Evolutionary conservation across 768 basidiomycete genomes (phyloP).

Genomic region (Auriculariales sp.): DNA sequence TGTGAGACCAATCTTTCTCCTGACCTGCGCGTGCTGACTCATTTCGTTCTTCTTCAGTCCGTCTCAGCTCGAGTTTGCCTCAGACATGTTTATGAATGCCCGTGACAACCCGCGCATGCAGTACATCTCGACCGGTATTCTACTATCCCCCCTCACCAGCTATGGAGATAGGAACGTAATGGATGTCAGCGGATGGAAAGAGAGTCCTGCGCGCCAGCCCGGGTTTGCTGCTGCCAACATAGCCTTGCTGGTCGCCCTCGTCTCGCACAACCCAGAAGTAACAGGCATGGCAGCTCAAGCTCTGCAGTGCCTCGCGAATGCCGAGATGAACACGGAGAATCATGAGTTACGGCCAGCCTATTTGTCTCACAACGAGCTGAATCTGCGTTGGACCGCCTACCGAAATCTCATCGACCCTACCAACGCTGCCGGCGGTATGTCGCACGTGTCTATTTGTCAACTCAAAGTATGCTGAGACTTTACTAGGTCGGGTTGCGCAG

Average conservation of each 20-base stretch:
- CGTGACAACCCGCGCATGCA: no score
- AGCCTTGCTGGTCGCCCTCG: slow-evolving; percentile 54
- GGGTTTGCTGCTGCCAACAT: slow-evolving; percentile 60
- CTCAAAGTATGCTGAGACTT: no score
- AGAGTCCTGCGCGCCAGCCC: slow-evolving; percentile 29
- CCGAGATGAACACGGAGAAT: slow-evolving; percentile 22
- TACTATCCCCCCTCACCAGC: no score
- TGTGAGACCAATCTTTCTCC: neutral
- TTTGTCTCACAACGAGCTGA: neutral
- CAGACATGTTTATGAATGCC: slow-evolving; percentile 1
- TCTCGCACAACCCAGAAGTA: slow-evolving; percentile 51
- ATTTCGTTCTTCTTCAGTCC: no score
- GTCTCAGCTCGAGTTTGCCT: neutral
- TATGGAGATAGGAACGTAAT: no score
- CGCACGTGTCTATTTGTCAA: no score
- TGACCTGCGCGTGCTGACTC: no score
- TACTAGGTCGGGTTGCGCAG: slow-evolving; percentile 54
- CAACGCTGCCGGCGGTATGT: neutral
- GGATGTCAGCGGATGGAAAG: slow-evolving; percentile 3
- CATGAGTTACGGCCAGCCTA: neutral
- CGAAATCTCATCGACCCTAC: slow-evolving; percentile 54
- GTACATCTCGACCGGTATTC: no score
- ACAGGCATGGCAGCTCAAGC: slow-evolving; percentile 58
- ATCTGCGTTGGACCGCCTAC: slow-evolving; percentile 35
- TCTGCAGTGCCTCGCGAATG: slow-evolving; percentile 50